A percentile compares a stretch with the other conserved stretches of the same genome.
Evolutionary conservation across 148 eudicot genomes (phyloP).

Genomic region (Chenopodium suecicum): DNA sequence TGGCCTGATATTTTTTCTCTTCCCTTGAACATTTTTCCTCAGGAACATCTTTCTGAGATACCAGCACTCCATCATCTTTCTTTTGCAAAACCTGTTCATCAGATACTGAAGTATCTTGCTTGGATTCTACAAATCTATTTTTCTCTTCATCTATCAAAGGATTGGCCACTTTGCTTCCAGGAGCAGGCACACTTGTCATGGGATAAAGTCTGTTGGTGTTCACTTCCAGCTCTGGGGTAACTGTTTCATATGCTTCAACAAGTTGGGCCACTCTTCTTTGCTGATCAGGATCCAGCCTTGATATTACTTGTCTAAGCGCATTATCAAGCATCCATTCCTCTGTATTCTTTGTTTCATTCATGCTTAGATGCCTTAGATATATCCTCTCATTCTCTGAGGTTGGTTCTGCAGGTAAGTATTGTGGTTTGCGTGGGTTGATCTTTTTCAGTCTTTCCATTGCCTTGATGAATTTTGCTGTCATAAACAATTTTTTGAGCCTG

Average conservation of each 20-base stretch:
- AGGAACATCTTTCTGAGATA: constrained; percentile 9
- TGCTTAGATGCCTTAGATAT: constrained; percentile 50
- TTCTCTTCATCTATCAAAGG: background rate
- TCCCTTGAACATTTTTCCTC: background rate
- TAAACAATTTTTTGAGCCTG: constrained; percentile 61
- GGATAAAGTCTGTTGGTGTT: constrained; percentile 14
- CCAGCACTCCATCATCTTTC: constrained; percentile 15
- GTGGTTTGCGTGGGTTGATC: constrained; percentile 51
- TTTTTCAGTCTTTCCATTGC: constrained; percentile 75
- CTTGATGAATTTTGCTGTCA: constrained; percentile 65
- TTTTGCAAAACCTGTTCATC: constrained; percentile 1
- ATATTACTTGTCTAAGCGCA: constrained; percentile 69
- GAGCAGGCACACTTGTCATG: constrained; percentile 14
- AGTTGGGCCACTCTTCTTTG: constrained; percentile 44
- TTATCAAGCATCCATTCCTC: constrained; percentile 96
- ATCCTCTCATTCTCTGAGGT: constrained; percentile 56
- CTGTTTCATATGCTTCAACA: constrained; percentile 42
- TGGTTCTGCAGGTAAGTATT: constrained; percentile 31
- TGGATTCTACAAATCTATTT: background rate
- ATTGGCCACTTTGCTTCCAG: constrained; percentile 9
- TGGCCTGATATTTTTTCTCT: constrained; percentile 17
- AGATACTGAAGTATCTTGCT: constrained; percentile 12
- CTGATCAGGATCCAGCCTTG: constrained; percentile 52
- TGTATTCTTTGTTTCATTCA: constrained; percentile 51
- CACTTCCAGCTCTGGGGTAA: constrained; percentile 32